Evolutionary conservation across 768 basidiomycete genomes (phyloP).

Genomic region (Russula sp.): DNA sequence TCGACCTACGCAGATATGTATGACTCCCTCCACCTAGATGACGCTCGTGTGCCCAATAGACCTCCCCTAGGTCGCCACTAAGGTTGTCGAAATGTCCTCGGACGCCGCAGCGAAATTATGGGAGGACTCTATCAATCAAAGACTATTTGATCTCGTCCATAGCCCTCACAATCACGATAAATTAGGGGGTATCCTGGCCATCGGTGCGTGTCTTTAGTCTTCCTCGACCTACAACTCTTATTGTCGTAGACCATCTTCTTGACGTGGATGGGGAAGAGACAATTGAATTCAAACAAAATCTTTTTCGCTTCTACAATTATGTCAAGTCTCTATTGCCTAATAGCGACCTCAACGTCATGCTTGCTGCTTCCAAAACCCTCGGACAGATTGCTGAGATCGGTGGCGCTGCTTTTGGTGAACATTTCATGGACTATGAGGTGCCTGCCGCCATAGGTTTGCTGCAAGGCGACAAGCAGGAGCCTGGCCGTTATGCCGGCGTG

Average conservation of each 20-base stretch:
- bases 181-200: constrained; percentile 83
- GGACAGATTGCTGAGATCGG: constrained; percentile 84
- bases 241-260: constrained; percentile 63
- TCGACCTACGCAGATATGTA: constrained; percentile 74
- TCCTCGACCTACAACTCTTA: constrained; percentile 15
- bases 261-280: constrained; percentile 76
- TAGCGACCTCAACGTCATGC: constrained; percentile 90
- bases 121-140: constrained; percentile 79
- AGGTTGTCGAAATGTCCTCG: constrained; percentile 75
- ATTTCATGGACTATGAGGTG: constrained; percentile 88
- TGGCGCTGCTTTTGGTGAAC: constrained; percentile 78
- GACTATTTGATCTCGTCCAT: constrained; percentile 80
- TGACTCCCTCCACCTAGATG: constrained; percentile 32
- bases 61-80: constrained; percentile 59
- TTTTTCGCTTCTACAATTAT: constrained; percentile 89
- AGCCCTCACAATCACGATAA: constrained; percentile 76
- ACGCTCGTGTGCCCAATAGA: constrained; percentile 15
- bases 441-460: constrained; percentile 78
- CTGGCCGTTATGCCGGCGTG: constrained; percentile 88
- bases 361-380: constrained; percentile 87
- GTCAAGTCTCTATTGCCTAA: constrained; percentile 90
- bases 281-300: constrained; percentile 73
- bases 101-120: constrained; percentile 79
- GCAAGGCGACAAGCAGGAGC: constrained; percentile 70
- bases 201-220: constrained; percentile 51